Base-by-base conservation (phyloP, 805 yeast species). In the Barnettozyma californica region DNA sequence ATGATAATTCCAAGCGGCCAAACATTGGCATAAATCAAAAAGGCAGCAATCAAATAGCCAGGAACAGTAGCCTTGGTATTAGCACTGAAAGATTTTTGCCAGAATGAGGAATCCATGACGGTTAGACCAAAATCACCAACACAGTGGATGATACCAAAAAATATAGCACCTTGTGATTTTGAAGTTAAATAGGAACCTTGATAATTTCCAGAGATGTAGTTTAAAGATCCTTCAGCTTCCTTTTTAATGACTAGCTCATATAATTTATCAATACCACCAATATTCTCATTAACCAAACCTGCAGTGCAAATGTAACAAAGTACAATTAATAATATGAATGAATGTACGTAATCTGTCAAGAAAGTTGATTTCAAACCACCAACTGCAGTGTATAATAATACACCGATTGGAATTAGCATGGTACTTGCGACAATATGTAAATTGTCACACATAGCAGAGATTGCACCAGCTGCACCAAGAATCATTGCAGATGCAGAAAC, bases 281-380 rank as follows among this genome's bases (percentile, higher is more conserved):
- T 67, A 33, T 58, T 48, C 13, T 57, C 49, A n/a, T 69, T 63
- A 14, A 66, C 53, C 25, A 68, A 55, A 47, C 64, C 71, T 6
- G 63, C 60, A 7, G 63, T 62, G 49, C 59, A 68, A 10, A 57
- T 53, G 4, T 67, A 53, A 6, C 63, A 60, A 23, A 73, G 57
- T 16, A 73, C 61, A 29, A 67, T 58, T 48, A 67, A 68, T 41
- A 73, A 63, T 44, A 74, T 70, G 25, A 72, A 70, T 1, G 77
- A 68, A 58, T 74, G 78, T 31, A 70, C 67, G 68, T 72, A 74
- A 54, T 75, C 80, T 9, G 80, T 70, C 33, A 76, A 57, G 51
- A 75, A 74, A 4, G 80, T 75, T 13, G 78, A 71, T 47, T 71
- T 73, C 38, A 76, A 58, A 5, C 80, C 80, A 38, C 79, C 80